These are phyloP conservation scores for Fusarium sp. DNA, from an alignment of 2,329 filamentous ascomycete genomes.

Conservation along the genomic window DNA sequence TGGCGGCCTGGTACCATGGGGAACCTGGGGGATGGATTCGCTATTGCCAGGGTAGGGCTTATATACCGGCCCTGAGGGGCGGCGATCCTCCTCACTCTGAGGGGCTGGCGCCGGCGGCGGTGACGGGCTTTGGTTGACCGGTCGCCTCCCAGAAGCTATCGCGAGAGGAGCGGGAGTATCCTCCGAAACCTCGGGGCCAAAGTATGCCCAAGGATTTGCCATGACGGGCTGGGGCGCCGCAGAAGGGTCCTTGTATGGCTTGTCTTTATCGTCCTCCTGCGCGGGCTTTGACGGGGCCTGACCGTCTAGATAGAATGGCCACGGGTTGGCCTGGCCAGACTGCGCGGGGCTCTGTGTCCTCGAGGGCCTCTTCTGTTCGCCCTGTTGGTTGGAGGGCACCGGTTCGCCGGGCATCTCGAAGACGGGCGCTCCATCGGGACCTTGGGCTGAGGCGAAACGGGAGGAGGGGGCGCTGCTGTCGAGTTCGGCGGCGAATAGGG, in stretches of 20 bases:
- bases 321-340: conserved; percentile 42
- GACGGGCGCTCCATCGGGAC: conserved; percentile 38
- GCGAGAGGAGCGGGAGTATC: neutral
- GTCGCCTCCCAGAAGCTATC: neutral
- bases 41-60: conserved; percentile 31
- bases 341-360: conserved; percentile 2
- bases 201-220: conserved; percentile 52
- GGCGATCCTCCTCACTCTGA: conserved; percentile 9
- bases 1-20: conserved; percentile 30
- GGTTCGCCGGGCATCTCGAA: conserved; percentile 51
- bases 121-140: conserved; percentile 1
- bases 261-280: conserved; percentile 11
- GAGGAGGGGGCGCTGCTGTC: conserved; percentile 36
- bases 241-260: conserved; percentile 10
- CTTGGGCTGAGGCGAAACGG: conserved; percentile 7
- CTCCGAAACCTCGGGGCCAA: conserved; percentile 41
- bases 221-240: conserved; percentile 7
- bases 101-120: neutral
- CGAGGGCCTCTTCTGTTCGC: conserved; percentile 9
- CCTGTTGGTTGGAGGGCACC: neutral
- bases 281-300: conserved; percentile 5
- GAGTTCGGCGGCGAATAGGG: conserved; percentile 48
- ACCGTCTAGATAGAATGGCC: conserved; percentile 48
- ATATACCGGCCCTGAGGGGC: conserved; percentile 24
- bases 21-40: conserved; percentile 21